These are phyloP conservation scores for Xylariales sp. DNA, from an alignment of 2,329 filamentous ascomycete species.

Conservation along the genomic window DNA sequence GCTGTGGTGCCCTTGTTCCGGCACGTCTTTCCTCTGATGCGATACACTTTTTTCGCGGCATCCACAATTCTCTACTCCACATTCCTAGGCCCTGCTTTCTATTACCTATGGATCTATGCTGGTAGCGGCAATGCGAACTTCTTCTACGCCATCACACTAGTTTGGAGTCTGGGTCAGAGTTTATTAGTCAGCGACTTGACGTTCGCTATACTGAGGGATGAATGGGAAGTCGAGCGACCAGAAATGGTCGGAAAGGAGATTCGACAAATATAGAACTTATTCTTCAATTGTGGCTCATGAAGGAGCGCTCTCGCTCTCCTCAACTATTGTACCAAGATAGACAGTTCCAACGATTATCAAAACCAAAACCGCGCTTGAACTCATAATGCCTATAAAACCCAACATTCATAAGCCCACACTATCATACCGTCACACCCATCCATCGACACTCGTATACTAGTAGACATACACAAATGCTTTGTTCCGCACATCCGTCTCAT, in stretches of 20 bases:
- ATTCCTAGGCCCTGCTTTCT: constrained; percentile 92
- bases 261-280: constrained; percentile 75
- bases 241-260: constrained; percentile 91
- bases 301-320: neutral
- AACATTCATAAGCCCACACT: neutral
- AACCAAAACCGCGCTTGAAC: neutral
- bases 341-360: constrained; percentile 4
- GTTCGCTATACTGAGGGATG: constrained; percentile 89
- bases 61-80: constrained; percentile 87
- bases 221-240: constrained; percentile 92
- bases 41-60: constrained; percentile 89
- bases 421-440: neutral
- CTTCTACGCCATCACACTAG: constrained; percentile 98
- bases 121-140: constrained; percentile 99
- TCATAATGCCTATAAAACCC: neutral
- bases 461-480: constrained; percentile 37
- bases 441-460: constrained; percentile 8
- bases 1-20: constrained; percentile 85
- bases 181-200: constrained; percentile 87
- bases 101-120: constrained; percentile 97
- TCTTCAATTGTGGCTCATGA: neutral
- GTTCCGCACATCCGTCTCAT: constrained; percentile 35
- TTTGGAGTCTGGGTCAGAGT: constrained; percentile 92
- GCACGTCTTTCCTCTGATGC: constrained; percentile 93
- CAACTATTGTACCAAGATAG: constrained; percentile 6